Conservation (phyloP, 495 filamentous ascomycete genomes). For the Penicillium cinerascens region DNA sequence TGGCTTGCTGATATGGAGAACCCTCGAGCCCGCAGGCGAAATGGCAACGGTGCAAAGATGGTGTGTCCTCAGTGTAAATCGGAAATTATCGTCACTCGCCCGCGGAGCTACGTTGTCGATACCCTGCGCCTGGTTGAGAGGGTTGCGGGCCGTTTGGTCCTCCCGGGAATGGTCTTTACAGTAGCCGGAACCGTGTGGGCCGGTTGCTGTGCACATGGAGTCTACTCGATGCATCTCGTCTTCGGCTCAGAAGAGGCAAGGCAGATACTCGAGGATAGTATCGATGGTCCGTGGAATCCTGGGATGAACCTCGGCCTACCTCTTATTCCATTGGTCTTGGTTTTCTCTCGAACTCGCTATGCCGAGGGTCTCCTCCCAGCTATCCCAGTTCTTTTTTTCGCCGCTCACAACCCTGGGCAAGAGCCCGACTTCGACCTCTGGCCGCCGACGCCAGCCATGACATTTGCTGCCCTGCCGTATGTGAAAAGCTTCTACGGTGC, state of each 20-base stretch:
- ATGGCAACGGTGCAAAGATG: slow-evolving; percentile 52
- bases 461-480: slow-evolving; percentile 64
- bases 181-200: slow-evolving; percentile 52
- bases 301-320: slow-evolving; percentile 54
- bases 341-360: slow-evolving; percentile 56
- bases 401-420: slow-evolving; percentile 42
- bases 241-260: slow-evolving; percentile 60
- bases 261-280: slow-evolving; percentile 42
- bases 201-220: slow-evolving; percentile 56
- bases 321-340: slow-evolving; percentile 57
- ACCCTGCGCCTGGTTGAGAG: slow-evolving; percentile 52
- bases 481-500: slow-evolving; percentile 63
- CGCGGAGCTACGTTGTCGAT: slow-evolving; percentile 63
- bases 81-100: slow-evolving; percentile 69
- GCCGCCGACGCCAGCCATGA: slow-evolving; percentile 74
- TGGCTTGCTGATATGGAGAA: slow-evolving; percentile 85
- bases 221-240: slow-evolving; percentile 57
- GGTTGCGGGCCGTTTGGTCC: slow-evolving; percentile 53
- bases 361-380: slow-evolving; percentile 59
- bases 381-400: slow-evolving; percentile 61
- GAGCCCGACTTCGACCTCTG: slow-evolving; percentile 52
- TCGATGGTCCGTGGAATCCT: slow-evolving; percentile 39
- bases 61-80: slow-evolving; percentile 85
- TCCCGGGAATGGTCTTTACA: slow-evolving; percentile 56
- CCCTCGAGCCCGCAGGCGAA: slow-evolving; percentile 49